These are phyloP conservation scores for Thoreauomyces humboldtii DNA, from an alignment of 192 early-diverging fungal species.

Conservation along the genomic window DNA sequence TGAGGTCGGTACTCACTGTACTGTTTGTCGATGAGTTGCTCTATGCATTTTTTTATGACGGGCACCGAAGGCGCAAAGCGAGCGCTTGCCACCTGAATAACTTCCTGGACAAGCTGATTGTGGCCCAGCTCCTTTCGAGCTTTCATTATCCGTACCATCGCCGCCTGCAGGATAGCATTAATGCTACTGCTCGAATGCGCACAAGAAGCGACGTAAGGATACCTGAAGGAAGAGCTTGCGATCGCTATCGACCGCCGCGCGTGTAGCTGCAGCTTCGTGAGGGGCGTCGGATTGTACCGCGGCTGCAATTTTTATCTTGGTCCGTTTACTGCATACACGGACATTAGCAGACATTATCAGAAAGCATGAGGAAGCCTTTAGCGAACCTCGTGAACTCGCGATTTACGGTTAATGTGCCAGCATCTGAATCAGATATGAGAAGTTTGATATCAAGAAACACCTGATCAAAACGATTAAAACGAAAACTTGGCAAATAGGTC, in stretches of 20 bases:
- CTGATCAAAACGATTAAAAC: constrained; percentile 23
- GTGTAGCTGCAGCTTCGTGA: constrained; percentile 58
- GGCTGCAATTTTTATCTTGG: constrained; percentile 72
- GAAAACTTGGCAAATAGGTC: too few relatives aligned
- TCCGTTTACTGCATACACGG: constrained; percentile 61
- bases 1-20: constrained; percentile 49
- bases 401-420: constrained; percentile 37
- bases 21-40: constrained; percentile 81
- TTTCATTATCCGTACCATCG: constrained; percentile 88
- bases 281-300: constrained; percentile 57
- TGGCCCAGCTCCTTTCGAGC: constrained; percentile 65
- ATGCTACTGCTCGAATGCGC: neutral
- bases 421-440: constrained; percentile 19
- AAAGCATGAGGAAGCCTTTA: constrained; percentile 30
- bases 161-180: constrained; percentile 47
- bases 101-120: constrained; percentile 68
- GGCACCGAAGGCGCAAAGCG: constrained; percentile 70
- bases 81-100: constrained; percentile 66
- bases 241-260: constrained; percentile 74
- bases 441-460: constrained; percentile 55
- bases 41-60: constrained; percentile 82
- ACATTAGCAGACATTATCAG: neutral
- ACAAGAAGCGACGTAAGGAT: neutral
- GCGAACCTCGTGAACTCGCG: constrained; percentile 55
- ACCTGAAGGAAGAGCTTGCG: constrained; percentile 71